Percentiles rank a stretch among this genome's conserved stretches.
Evolutionary conservation across 768 basidiomycete genomes (phyloP).

Genomic region (Rhizopogon sp.): DNA sequence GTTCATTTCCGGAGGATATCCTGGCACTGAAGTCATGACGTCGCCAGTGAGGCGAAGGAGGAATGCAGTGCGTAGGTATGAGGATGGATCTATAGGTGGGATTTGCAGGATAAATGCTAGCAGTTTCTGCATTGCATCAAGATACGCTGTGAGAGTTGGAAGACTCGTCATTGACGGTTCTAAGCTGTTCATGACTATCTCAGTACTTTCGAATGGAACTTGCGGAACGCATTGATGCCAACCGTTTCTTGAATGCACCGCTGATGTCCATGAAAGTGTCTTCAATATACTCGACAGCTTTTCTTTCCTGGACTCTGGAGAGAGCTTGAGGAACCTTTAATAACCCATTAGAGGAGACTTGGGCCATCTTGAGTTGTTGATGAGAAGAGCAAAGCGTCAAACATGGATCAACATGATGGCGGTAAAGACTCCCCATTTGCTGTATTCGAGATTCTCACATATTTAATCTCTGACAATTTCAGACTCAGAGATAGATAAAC

Average conservation of each 20-base stretch:
- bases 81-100: slow-evolving; percentile 69
- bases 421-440: too few species aligned
- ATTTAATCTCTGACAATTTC: too few species aligned
- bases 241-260: slow-evolving; percentile 77
- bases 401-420: slow-evolving; percentile 18
- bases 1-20: slow-evolving; percentile 46
- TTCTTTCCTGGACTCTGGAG: slow-evolving; percentile 55
- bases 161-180: slow-evolving; percentile 41
- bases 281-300: slow-evolving; percentile 61
- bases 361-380: background rate
- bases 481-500: too few species aligned
- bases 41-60: slow-evolving; percentile 74
- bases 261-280: slow-evolving; percentile 59
- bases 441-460: too few species aligned
- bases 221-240: slow-evolving; percentile 15
- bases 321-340: slow-evolving; percentile 25
- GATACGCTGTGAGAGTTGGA: slow-evolving; percentile 54
- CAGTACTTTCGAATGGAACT: background rate
- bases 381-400: slow-evolving; percentile 7
- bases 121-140: slow-evolving; percentile 50
- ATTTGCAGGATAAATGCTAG: slow-evolving; percentile 66
- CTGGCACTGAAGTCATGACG: slow-evolving; percentile 51
- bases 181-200: slow-evolving; percentile 10
- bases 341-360: background rate
- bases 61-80: slow-evolving; percentile 57